Evolutionary conservation across 805 yeast genomes (phyloP), one percentile per base, ranked within the genome.

Genomic region (Barnettozyma wickerhamii): DNA sequence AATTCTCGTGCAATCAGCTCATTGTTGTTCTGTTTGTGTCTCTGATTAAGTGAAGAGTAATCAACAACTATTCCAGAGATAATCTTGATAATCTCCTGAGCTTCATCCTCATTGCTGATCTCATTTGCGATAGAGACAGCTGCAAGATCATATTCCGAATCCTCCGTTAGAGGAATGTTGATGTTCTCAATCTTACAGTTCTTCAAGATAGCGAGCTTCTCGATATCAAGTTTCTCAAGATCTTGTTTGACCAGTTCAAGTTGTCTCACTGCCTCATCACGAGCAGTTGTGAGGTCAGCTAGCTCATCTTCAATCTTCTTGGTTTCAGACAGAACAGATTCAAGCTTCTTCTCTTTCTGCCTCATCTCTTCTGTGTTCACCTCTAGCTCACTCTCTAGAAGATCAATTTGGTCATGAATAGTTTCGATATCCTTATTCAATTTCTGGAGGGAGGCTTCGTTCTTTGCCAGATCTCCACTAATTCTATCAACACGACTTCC

Each of bases 161-260:
- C 35, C 21, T 36, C 18, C n/a, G 36, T 28, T 21, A 86, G 59
- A 2, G 95, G 95, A 13, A 88, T 53, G 12, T 69, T 65, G 18
- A 84, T 68, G 41, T 75, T 81, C 40, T 85, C 85, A 43, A 90
- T 72, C 52, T 84, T 86, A 62, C 95, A 85, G 47, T 76, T 78
- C 47, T 81, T 79, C 45, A 89, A 66, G 15, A 77, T 65, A 47
- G 75, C 74, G 7, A 77, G 63, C 52, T 81, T 74, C 37, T 79
- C 85, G 24, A 76, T 55, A 44, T 74, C 77, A 5, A 68, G 52
- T 43, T 73, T 74, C 30, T 80, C 79, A 6, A 75, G 51, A 19
- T 69, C 71, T 48, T 79, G 87, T 49, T 78, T 80, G 6, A 67
- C 49, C 7, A 57, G 59, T 4, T 67, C 63, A 17, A 35, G 68